A percentile compares a stretch with the other conserved stretches of the same genome.
phyloP scores from a whole-genome alignment of 2,329 filamentous ascomycete species.

The Scortechinia acanthostroma region DNA sequence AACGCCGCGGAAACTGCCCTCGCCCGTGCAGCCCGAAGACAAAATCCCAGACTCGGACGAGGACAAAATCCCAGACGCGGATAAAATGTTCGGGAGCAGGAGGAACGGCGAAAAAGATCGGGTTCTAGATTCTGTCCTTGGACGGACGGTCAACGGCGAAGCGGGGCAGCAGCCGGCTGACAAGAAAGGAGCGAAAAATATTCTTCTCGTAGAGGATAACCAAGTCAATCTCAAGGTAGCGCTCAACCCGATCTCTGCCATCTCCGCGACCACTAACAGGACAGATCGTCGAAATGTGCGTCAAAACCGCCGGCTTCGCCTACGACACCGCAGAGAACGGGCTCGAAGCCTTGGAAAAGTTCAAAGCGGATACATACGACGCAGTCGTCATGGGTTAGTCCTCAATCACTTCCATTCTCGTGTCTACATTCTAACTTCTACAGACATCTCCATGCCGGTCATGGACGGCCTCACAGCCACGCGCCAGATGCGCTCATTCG shows the following conservation, averaged over 20 bases:
- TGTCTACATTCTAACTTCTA: neutral
- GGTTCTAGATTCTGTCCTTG: too few relatives aligned
- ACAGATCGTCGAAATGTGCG: neutral
- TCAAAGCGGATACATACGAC: neutral
- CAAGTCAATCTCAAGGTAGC: neutral
- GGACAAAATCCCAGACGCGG: neutral
- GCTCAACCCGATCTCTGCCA: too few relatives aligned
- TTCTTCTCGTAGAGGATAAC: neutral
- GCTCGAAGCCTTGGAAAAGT: neutral
- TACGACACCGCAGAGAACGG: neutral
- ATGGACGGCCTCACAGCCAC: neutral
- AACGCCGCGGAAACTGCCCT: neutral
- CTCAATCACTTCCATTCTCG: neutral
- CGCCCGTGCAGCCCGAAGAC: neutral
- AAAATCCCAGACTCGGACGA: too few relatives aligned
- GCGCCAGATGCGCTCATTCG: neutral
- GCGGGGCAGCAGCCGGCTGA: too few relatives aligned
- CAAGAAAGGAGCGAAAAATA: neutral
- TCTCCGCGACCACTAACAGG: too few relatives aligned
- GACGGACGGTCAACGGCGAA: too few relatives aligned
- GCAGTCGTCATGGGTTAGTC: neutral
- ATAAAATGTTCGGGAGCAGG: too few relatives aligned
- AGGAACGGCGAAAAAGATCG: too few relatives aligned
- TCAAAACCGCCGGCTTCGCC: neutral
- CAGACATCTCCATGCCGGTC: neutral